Evolutionary conservation across 345 rosid genomes (phyloP).

Genomic region (Acer yangbiense): DNA sequence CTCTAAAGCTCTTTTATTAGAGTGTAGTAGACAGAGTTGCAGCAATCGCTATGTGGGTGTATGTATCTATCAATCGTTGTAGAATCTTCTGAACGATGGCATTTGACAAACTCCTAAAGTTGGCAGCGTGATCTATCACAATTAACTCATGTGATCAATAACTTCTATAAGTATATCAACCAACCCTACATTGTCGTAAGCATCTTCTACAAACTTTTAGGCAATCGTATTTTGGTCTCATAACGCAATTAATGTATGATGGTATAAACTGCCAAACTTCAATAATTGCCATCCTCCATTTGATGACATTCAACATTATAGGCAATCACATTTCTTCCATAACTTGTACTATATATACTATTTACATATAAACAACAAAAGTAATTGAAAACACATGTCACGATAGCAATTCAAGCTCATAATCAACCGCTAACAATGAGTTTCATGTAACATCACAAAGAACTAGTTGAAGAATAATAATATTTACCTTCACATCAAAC

Average conservation of each 20-base stretch:
- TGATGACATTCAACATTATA: neutral
- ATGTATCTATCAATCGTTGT: neutral
- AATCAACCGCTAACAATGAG: neutral
- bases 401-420: no score
- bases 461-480: neutral
- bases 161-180: neutral
- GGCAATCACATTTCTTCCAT: no score
- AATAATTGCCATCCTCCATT: neutral
- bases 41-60: neutral
- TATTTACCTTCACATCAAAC: constrained; percentile 30
- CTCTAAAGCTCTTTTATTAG: neutral
- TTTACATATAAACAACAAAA: no score
- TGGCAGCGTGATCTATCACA: neutral
- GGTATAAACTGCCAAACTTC: neutral
- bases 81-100: neutral
- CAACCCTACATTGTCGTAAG: neutral
- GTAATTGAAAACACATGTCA: neutral
- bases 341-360: no score
- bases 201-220: neutral
- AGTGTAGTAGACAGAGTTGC: neutral
- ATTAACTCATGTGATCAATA: neutral
- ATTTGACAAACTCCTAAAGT: neutral
- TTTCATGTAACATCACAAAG: neutral
- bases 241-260: neutral
- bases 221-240: neutral